Evolutionary conservation across 306 rosid species (phyloP), one percentile per base, ranked within the genome.

Genomic region (Trifolium dubium): DNA sequence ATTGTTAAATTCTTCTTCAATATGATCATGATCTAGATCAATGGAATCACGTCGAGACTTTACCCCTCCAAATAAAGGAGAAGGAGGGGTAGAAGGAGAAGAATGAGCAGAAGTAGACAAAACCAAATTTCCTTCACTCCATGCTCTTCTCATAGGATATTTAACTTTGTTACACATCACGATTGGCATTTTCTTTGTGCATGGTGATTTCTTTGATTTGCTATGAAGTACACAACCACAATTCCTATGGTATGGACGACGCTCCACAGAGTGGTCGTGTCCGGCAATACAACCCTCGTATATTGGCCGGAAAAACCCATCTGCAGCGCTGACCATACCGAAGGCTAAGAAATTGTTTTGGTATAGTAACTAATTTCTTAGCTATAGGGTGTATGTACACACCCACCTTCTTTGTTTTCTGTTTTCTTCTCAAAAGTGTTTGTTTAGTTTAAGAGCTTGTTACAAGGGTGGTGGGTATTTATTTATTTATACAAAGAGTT

Each of bases 221-320:
- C 47, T 56, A 8, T 81, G 88, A 2, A 84, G 78, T 0, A 79
- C 83, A 6, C 88, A 84, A 1, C 83, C 54, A 9, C 88, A 84
- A 14, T 84, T 84, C 0, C 74, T 54, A 63, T 84, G 97, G 76
- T 89, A 89, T 1, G 97, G 97, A 67, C 91, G 85, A 49, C 94
- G 89, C 28, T 89, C 89, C 5, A 88, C 76, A 30, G 58, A 61
- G 71, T 83, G 41, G 70, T 86, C 83, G 46, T 63, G 59, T 5
- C 83, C 78, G 28, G 92, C 67, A 14, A 86, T 74, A 65, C 88
- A 75, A 0, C 87, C 92, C 19, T 86, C 97, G 34, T 66, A 86
- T 41, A 89, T 43, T 1, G 86, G 72, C 23, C 85, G 77, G 72
- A 85, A 71, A 8, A 87, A 18, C 2, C 86, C 85, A 4, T 87